Conservation (phyloP, 805 yeast species). For the Saccharomyces mikatae region DNA sequence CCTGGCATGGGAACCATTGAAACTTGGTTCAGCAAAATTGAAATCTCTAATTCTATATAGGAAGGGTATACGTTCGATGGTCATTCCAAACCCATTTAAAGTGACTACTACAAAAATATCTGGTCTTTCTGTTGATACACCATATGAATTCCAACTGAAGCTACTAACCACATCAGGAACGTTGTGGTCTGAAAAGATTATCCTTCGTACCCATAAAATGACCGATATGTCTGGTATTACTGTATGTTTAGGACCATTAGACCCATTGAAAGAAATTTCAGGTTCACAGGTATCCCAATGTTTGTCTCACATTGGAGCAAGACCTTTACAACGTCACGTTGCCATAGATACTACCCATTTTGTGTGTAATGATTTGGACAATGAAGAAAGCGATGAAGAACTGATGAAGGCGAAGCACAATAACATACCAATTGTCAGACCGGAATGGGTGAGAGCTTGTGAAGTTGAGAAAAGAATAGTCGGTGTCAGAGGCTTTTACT, state of each 20-base stretch:
- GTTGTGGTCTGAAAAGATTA: conserved; percentile 56
- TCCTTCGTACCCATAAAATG: conserved; percentile 86
- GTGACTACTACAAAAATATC: conserved; percentile 80
- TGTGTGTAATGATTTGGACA: conserved; percentile 38
- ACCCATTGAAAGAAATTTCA: conserved; percentile 41
- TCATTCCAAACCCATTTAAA: conserved; percentile 70
- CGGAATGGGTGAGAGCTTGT: conserved; percentile 96
- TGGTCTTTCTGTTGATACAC: conserved; percentile 82
- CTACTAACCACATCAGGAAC: conserved; percentile 88
- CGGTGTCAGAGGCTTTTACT: conserved; percentile 82
- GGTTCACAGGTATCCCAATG: conserved; percentile 53
- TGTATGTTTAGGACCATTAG: conserved; percentile 78
- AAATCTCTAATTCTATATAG: conserved; percentile 71
- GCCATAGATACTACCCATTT: conserved; percentile 91
- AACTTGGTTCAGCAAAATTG: conserved; percentile 73
- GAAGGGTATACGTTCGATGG: conserved; percentile 56
- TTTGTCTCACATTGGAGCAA: conserved; percentile 70
- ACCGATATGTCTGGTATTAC: conserved; percentile 90
- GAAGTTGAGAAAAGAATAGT: conserved; percentile 81
- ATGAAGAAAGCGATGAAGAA: conserved; percentile 36
- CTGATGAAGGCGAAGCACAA: conserved; percentile 70
- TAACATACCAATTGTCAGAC: conserved; percentile 89
- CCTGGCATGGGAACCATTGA: conserved; percentile 84
- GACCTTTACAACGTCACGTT: conserved; percentile 63
- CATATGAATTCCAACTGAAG: conserved; percentile 69